phyloP scores from a whole-genome alignment of 2,329 filamentous ascomycete species.

The Cytospora paraplurivora region DNA sequence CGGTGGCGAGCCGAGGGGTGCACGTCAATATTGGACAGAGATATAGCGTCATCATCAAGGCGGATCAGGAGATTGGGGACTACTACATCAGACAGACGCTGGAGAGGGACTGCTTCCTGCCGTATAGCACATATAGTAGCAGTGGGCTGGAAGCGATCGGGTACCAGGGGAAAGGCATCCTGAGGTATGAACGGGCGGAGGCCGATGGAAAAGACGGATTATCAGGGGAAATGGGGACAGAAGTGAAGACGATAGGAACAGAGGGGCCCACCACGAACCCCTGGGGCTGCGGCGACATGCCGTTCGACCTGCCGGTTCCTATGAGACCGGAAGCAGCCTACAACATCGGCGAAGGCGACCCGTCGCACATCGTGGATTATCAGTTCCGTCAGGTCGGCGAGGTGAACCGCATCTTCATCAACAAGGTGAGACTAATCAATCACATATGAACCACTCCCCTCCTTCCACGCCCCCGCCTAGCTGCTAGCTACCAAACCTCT shows the following conservation, averaged over 20 bases:
- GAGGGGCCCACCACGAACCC: slow-evolving; percentile 20
- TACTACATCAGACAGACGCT: slow-evolving; percentile 43
- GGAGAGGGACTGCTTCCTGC: slow-evolving; percentile 40
- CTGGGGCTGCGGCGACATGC: slow-evolving; percentile 40
- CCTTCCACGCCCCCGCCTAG: not conserved
- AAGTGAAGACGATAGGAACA: not conserved
- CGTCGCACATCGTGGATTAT: slow-evolving; percentile 39
- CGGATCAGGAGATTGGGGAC: slow-evolving; percentile 38
- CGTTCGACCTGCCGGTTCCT: slow-evolving; percentile 40
- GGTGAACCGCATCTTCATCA: slow-evolving; percentile 42
- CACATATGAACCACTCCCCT: not conserved
- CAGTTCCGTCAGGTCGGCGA: slow-evolving; percentile 40
- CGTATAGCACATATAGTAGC: slow-evolving; percentile 38
- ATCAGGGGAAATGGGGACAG: not conserved
- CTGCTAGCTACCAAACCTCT: not conserved
- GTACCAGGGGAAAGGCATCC: slow-evolving; percentile 36
- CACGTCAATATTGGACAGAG: slow-evolving; percentile 45
- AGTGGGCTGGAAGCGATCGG: slow-evolving; percentile 35
- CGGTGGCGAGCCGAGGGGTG: slow-evolving; percentile 38
- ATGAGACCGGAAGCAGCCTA: slow-evolving; percentile 36
- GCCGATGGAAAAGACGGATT: slow-evolving; percentile 7
- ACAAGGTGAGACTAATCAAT: slow-evolving; percentile 37
- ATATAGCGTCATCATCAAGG: slow-evolving; percentile 40
- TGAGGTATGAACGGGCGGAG: slow-evolving; percentile 35
- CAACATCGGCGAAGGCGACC: slow-evolving; percentile 37